Percentiles rank a stretch among this genome's conserved stretches.
phyloP scores from a whole-genome alignment of 2,329 filamentous ascomycete species.

The Lasiodiplodia gonubiensis region DNA sequence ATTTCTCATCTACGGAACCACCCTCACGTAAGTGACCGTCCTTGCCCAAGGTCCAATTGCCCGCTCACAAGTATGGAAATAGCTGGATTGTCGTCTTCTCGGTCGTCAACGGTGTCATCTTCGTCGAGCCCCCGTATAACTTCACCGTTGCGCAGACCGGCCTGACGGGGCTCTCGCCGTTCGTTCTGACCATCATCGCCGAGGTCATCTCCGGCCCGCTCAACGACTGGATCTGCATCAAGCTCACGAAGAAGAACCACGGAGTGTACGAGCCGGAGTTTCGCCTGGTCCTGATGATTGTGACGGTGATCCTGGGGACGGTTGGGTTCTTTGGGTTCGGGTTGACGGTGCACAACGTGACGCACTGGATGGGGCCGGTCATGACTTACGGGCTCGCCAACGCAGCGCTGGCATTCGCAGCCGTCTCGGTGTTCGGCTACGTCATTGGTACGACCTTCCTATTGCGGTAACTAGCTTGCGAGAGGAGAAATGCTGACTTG shows the following conservation, averaged over 20 bases:
- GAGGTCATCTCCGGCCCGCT: slow-evolving; percentile 53
- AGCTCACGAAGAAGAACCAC: slow-evolving; percentile 35
- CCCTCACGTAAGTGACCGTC: slow-evolving; percentile 33
- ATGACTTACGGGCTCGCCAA: slow-evolving; percentile 51
- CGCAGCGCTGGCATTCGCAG: slow-evolving; percentile 41
- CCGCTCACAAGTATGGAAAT: slow-evolving; percentile 28
- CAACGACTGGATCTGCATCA: slow-evolving; percentile 50
- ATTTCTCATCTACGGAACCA: slow-evolving; percentile 52
- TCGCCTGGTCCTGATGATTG: slow-evolving; percentile 34
- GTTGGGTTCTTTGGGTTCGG: slow-evolving; percentile 49
- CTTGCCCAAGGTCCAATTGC: background rate
- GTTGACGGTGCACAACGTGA: slow-evolving; percentile 40
- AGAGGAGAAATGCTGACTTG: background rate
- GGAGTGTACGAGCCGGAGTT: slow-evolving; percentile 41
- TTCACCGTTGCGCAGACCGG: slow-evolving; percentile 58
- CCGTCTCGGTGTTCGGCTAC: slow-evolving; percentile 56
- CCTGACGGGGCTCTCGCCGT: slow-evolving; percentile 58
- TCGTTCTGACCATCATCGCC: slow-evolving; percentile 56
- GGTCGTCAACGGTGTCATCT: slow-evolving; percentile 54
- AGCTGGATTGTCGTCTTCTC: slow-evolving; percentile 53
- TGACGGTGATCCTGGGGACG: slow-evolving; percentile 45
- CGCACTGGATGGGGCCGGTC: slow-evolving; percentile 30
- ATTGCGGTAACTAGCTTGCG: background rate
- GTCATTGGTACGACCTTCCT: slow-evolving; percentile 45
- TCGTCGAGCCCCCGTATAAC: slow-evolving; percentile 47